These are phyloP conservation scores for Adansonia rubrostipa DNA, from an alignment of 441 rosid genomes.

Conservation along the genomic window DNA sequence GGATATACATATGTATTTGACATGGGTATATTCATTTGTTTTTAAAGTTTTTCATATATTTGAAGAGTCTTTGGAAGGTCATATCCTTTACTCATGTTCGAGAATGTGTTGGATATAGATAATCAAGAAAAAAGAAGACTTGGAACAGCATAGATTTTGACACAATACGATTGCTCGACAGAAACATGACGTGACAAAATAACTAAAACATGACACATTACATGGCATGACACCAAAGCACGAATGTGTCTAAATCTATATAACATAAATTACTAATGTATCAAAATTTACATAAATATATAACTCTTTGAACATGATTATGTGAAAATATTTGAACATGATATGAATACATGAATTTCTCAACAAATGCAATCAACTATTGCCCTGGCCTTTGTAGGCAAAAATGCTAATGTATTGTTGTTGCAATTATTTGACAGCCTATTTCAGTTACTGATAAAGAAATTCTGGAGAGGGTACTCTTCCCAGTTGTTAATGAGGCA, in stretches of 20 bases:
- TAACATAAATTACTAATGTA: too few relatives aligned
- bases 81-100: too few relatives aligned
- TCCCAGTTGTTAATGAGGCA: conserved; percentile 92
- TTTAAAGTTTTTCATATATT: too few relatives aligned
- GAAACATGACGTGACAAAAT: background rate
- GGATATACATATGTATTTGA: too few relatives aligned
- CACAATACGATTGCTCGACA: background rate
- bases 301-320: too few relatives aligned
- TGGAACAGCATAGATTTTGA: too few relatives aligned
- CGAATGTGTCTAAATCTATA: background rate
- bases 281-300: too few relatives aligned
- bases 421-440: conserved; percentile 56
- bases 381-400: conserved; percentile 15
- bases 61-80: too few relatives aligned
- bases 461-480: conserved; percentile 85
- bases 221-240: background rate
- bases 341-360: background rate
- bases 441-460: conserved; percentile 75
- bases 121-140: too few relatives aligned
- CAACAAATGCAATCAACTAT: background rate
- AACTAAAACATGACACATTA: background rate
- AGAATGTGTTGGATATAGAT: too few relatives aligned
- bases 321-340: background rate
- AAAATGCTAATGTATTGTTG: conserved; percentile 27
- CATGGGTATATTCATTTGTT: too few relatives aligned